Evolutionary conservation across 805 yeast genomes (phyloP).

Genomic region (Sugiyamaella mastotermitis): DNA sequence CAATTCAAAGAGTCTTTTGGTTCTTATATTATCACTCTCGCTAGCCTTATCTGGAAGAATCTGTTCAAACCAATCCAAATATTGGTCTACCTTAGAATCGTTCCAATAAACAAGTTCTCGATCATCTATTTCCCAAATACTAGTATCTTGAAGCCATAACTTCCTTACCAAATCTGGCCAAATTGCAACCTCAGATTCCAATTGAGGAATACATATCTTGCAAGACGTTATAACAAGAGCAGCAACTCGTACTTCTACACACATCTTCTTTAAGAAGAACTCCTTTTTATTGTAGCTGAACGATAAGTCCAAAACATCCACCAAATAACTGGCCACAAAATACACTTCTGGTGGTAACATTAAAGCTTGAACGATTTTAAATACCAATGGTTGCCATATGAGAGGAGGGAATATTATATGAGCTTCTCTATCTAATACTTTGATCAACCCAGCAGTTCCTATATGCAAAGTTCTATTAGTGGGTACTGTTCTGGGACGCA

Average conservation of each 20-base stretch:
- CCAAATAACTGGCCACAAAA: slow-evolving; percentile 9
- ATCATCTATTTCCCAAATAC: slow-evolving; percentile 25
- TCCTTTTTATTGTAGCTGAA: too few relatives aligned
- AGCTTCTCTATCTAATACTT: too few relatives aligned
- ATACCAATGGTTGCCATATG: slow-evolving; percentile 36
- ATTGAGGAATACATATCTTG: background rate
- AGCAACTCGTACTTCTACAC: slow-evolving; percentile 4
- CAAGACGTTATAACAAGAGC: slow-evolving; percentile 3
- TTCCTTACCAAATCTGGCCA: slow-evolving; percentile 33
- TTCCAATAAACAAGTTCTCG: slow-evolving; percentile 43
- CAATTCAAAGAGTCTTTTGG: slow-evolving; percentile 17
- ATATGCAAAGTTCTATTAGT: too few relatives aligned
- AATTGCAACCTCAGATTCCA: background rate
- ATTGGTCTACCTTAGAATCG: slow-evolving; percentile 39
- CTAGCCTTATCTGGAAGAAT: slow-evolving; percentile 11
- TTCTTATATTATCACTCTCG: background rate
- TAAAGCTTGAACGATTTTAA: slow-evolving; percentile 38
- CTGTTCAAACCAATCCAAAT: slow-evolving; percentile 46
- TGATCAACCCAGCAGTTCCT: too few relatives aligned
- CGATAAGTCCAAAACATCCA: background rate
- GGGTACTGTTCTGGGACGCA: slow-evolving; percentile 13
- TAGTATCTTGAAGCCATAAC: slow-evolving; percentile 22
- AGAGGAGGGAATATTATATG: slow-evolving; percentile 15
- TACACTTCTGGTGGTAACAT: slow-evolving; percentile 48
- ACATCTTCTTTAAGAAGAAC: background rate